A percentile compares a stretch with the other conserved stretches of the same genome.
These are phyloP conservation scores for Phaffia rhodozyma DNA, from an alignment of 1,284 basidiomycete species.

Conservation along the genomic window DNA sequence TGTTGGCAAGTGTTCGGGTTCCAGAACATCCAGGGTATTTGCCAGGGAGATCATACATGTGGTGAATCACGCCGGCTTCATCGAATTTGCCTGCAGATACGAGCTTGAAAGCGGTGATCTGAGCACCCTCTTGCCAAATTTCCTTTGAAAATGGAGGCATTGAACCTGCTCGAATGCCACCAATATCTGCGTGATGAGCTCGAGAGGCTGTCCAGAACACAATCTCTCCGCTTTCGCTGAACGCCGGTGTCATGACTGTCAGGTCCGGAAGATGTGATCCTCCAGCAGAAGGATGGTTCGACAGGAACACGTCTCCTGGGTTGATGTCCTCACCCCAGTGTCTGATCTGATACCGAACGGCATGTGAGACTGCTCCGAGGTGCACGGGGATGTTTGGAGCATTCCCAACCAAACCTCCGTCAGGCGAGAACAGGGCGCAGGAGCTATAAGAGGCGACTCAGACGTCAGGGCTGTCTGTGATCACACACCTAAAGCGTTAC, in stretches of 20 bases:
- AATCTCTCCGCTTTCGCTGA: conserved; percentile 24
- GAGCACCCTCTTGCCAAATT: conserved; percentile 11
- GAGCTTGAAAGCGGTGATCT: conserved; percentile 76
- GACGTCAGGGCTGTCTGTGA: too few relatives aligned
- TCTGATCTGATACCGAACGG: conserved; percentile 19
- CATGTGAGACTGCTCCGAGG: conserved; percentile 25
- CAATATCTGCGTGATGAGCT: conserved; percentile 24
- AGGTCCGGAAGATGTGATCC: conserved; percentile 29
- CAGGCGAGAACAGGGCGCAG: background rate
- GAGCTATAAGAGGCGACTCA: background rate
- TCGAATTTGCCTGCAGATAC: conserved; percentile 74
- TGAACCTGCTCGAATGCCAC: background rate
- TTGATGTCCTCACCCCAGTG: conserved; percentile 23
- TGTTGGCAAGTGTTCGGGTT: conserved; percentile 70
- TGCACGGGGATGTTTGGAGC: conserved; percentile 9
- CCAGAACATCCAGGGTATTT: conserved; percentile 75
- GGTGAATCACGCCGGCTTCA: conserved; percentile 57
- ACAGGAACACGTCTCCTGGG: background rate
- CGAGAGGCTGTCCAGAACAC: conserved; percentile 31
- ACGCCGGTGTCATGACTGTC: conserved; percentile 30
- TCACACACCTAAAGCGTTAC: too few relatives aligned
- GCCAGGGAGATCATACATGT: conserved; percentile 63
- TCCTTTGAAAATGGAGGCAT: conserved; percentile 2
- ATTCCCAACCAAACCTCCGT: conserved; percentile 6
- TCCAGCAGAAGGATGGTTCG: conserved; percentile 8